Percentiles rank a stretch among this genome's conserved stretches.
These are phyloP conservation scores for Dryas drummondii DNA, from an alignment of 306 rosid genomes.

Conservation along the genomic window DNA sequence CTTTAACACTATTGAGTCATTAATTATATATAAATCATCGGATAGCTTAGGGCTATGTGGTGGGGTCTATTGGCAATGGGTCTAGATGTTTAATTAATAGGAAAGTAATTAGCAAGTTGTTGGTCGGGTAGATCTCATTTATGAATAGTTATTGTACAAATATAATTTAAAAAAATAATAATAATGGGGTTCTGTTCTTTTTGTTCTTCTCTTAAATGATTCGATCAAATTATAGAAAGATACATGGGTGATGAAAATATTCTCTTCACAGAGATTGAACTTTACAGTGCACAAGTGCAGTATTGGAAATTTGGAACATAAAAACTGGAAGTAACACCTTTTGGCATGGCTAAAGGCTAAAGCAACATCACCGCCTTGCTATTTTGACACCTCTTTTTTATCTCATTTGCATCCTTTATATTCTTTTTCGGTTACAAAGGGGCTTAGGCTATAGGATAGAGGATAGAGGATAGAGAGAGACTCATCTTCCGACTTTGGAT, in stretches of 20 bases:
- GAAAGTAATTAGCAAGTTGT: slow-evolving; percentile 9
- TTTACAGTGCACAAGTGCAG: not conserved
- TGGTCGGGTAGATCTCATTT: not conserved
- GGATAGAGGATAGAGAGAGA: too few relatives aligned
- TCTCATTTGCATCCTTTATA: not conserved
- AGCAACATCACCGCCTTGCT: slow-evolving; percentile 9
- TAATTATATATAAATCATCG: not conserved
- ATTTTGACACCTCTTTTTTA: slow-evolving; percentile 1
- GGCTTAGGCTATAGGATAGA: too few relatives aligned
- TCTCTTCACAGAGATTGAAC: not conserved
- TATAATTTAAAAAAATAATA: too few relatives aligned
- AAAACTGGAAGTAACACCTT: not conserved
- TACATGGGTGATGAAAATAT: not conserved
- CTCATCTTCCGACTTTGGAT: too few relatives aligned
- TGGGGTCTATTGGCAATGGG: slow-evolving; percentile 3
- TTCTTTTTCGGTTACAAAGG: too few relatives aligned
- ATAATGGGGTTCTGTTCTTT: not conserved
- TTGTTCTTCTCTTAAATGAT: not conserved
- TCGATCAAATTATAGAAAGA: not conserved
- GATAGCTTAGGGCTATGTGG: slow-evolving; percentile 3
- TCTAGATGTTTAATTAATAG: not conserved
- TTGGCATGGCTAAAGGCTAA: not conserved
- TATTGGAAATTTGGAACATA: not conserved
- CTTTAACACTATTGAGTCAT: not conserved
- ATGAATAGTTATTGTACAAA: not conserved